Conservation (phyloP, 2,329 filamentous ascomycete species). For the Gaeumannomyces tritici region DNA sequence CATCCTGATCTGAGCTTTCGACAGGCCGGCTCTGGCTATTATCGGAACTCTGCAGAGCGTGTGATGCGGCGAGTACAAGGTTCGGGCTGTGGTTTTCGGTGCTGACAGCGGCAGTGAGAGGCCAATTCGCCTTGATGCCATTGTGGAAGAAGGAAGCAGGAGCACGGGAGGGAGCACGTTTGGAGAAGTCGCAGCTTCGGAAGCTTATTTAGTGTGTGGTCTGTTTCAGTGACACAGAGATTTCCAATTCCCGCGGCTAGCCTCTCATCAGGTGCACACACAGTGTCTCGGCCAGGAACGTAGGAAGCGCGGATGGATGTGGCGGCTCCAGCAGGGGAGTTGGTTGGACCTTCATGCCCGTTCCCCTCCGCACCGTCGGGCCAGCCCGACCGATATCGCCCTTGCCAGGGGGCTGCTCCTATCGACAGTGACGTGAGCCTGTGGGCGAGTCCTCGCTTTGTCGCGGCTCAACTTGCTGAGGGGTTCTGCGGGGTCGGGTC, state of each 20-base stretch:
- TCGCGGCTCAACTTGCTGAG: constrained; percentile 13
- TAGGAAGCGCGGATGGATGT: neutral
- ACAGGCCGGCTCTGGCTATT: neutral
- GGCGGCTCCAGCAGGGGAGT: neutral
- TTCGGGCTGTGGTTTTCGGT: neutral
- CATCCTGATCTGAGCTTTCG: constrained; percentile 16
- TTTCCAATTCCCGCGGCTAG: neutral
- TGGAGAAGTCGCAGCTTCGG: neutral
- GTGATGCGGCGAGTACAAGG: neutral
- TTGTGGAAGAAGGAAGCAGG: constrained; percentile 1
- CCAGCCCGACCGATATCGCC: neutral
- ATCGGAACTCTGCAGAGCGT: neutral
- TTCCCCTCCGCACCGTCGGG: neutral
- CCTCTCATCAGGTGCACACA: neutral
- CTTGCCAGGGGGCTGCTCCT: neutral
- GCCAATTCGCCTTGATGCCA: constrained; percentile 11
- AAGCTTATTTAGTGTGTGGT: neutral
- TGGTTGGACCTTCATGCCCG: too few species aligned
- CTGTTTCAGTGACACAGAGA: neutral
- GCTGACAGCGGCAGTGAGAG: neutral
- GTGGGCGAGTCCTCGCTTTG: constrained; percentile 13
- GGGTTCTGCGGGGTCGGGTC: constrained; percentile 7
- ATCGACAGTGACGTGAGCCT: neutral
- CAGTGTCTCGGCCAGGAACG: neutral
- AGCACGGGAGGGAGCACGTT: neutral